A percentile compares a stretch with the other conserved stretches of the same genome.
phyloP scores from a whole-genome alignment of 2,329 filamentous ascomycete species.

The Claviceps pazoutovae region DNA sequence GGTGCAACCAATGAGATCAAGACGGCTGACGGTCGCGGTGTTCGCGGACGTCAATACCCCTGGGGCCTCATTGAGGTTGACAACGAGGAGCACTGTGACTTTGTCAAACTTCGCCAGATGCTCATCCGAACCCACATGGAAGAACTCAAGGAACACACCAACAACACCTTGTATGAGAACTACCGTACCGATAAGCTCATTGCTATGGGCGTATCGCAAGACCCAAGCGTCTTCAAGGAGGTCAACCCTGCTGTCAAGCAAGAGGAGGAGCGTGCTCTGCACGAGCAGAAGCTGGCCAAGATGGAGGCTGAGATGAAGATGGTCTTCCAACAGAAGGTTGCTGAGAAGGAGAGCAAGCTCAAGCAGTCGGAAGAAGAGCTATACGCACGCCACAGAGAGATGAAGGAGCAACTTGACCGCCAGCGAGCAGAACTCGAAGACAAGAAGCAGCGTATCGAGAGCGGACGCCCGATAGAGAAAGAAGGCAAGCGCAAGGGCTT shows the following conservation, averaged over 20 bases:
- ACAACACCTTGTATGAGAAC: conserved; percentile 98
- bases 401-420: conserved; percentile 98
- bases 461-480: conserved; percentile 88
- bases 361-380: conserved; percentile 99
- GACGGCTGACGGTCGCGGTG: conserved; percentile 82
- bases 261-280: conserved; percentile 92
- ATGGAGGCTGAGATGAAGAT: conserved; percentile 99
- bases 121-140: conserved; percentile 99
- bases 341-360: conserved; percentile 98
- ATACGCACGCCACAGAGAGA: conserved; percentile 94
- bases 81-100: conserved; percentile 99
- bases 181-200: conserved; percentile 99
- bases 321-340: conserved; percentile 99
- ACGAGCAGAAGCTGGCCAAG: conserved; percentile 99
- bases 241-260: conserved; percentile 99
- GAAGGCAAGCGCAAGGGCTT: conserved; percentile 99
- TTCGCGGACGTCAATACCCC: conserved; percentile 89
- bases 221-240: conserved; percentile 99
- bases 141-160: conserved; percentile 99
- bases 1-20: conserved; percentile 92
- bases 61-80: conserved; percentile 99
- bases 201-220: conserved; percentile 94
- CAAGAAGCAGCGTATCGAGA: conserved; percentile 94
- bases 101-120: conserved; percentile 99
- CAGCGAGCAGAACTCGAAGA: conserved; percentile 92